These are phyloP conservation scores for Phaeosphaeriaceae sp. DNA, from an alignment of 2,329 filamentous ascomycete genomes.

Conservation along the genomic window DNA sequence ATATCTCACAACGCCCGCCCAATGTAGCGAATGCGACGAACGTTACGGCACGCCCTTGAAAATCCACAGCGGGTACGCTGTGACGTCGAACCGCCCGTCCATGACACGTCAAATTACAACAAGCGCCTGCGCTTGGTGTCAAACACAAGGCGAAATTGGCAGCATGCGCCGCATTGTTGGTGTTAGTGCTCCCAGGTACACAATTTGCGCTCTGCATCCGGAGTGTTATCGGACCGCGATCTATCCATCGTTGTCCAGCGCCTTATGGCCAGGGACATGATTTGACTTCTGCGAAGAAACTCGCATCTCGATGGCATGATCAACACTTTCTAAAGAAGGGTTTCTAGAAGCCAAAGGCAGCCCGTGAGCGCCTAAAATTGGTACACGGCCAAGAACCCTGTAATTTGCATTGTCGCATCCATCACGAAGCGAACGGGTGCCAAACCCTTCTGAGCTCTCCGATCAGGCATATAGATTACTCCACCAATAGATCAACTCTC, in stretches of 20 bases:
- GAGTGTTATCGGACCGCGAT: background rate
- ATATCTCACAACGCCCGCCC: too few relatives aligned
- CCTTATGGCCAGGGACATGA: background rate
- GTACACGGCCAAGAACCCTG: constrained; percentile 21
- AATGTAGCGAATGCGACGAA: too few relatives aligned
- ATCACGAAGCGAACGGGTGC: constrained; percentile 13
- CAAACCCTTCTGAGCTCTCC: constrained; percentile 15
- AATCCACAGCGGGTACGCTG: too few relatives aligned
- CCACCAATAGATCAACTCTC: constrained; percentile 21
- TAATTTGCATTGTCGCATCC: constrained; percentile 24
- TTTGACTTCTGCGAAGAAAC: background rate
- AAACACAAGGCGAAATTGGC: constrained; percentile 1
- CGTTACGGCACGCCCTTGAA: too few relatives aligned
- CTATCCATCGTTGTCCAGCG: background rate
- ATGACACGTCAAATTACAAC: constrained; percentile 3
- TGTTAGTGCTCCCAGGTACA: background rate
- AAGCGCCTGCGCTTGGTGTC: constrained; percentile 1
- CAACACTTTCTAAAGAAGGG: background rate
- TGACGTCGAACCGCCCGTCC: background rate
- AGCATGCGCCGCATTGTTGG: background rate
- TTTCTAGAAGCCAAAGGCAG: background rate
- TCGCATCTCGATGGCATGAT: background rate
- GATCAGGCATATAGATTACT: constrained; percentile 21
- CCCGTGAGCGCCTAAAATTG: background rate
- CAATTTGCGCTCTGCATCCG: background rate